phyloP scores from a whole-genome alignment of 176 grass and related monocot species.

The Eleusine coracana region DNA sequence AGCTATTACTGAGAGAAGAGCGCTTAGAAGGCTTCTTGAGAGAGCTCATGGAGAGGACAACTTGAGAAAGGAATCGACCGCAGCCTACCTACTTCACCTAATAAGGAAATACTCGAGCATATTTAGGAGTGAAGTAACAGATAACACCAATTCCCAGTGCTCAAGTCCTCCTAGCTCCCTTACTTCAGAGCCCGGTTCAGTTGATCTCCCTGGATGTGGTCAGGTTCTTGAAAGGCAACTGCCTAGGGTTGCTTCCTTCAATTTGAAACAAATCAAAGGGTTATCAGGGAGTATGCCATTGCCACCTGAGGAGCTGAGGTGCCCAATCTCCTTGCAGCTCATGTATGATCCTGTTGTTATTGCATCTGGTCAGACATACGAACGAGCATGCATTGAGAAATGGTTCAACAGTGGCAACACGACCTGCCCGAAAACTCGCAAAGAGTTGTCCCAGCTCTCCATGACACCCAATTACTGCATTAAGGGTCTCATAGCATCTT shows the following conservation, averaged over 20 bases:
- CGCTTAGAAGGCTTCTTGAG: slow-evolving; percentile 72
- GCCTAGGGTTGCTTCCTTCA: slow-evolving; percentile 48
- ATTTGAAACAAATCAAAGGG: slow-evolving; percentile 51
- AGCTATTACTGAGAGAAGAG: slow-evolving; percentile 78
- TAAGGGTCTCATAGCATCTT: slow-evolving; percentile 77
- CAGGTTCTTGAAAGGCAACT: slow-evolving; percentile 39
- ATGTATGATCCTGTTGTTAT: slow-evolving; percentile 89
- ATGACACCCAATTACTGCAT: slow-evolving; percentile 86
- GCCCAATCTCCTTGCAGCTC: slow-evolving; percentile 87
- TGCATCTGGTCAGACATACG: slow-evolving; percentile 87
- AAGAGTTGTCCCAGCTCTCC: slow-evolving; percentile 59
- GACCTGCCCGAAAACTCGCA: slow-evolving; percentile 83
- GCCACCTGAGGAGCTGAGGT: slow-evolving; percentile 81
- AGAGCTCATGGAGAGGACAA: slow-evolving; percentile 61
- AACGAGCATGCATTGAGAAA: slow-evolving; percentile 88
- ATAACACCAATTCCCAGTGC: slow-evolving; percentile 48
- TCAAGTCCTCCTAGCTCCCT: slow-evolving; percentile 56
- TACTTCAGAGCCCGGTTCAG: slow-evolving; percentile 26
- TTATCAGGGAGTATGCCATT: slow-evolving; percentile 74
- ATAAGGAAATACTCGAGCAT: slow-evolving; percentile 68
- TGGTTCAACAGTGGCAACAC: slow-evolving; percentile 72
- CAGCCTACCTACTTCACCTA: slow-evolving; percentile 66
- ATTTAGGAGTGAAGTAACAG: slow-evolving; percentile 53
- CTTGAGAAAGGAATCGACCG: slow-evolving; percentile 58
- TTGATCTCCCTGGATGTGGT: slow-evolving; percentile 37